Percentiles rank a stretch among this genome's conserved stretches.
These are phyloP conservation scores for Blastosporella zonata DNA, from an alignment of 1,284 basidiomycete species.

Conservation along the genomic window DNA sequence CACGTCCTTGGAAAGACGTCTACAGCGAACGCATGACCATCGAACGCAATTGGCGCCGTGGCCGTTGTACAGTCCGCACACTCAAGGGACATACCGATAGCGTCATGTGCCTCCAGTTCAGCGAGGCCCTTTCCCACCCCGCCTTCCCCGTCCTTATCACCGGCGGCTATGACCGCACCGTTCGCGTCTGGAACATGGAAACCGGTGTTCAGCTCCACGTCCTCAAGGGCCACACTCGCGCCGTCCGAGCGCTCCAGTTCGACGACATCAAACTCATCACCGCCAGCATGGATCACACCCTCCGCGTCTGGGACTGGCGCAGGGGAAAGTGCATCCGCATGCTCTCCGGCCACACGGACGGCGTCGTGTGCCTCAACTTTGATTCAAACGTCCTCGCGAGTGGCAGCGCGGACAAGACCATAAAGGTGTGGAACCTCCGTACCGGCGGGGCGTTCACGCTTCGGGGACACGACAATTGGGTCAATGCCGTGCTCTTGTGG, in stretches of 20 bases:
- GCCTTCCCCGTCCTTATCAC: slow-evolving; percentile 94
- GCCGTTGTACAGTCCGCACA: slow-evolving; percentile 81
- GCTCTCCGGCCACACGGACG: slow-evolving; percentile 87
- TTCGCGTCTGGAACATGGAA: slow-evolving; percentile 96
- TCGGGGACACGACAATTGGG: slow-evolving; percentile 94
- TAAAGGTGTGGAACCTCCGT: slow-evolving; percentile 94
- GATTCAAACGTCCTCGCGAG: slow-evolving; percentile 91
- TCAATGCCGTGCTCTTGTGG: slow-evolving; percentile 95
- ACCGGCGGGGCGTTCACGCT: slow-evolving; percentile 92
- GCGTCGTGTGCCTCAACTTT: slow-evolving; percentile 90
- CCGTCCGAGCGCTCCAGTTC: slow-evolving; percentile 91
- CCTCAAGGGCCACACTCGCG: slow-evolving; percentile 88
- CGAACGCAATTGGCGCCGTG: slow-evolving; percentile 96
- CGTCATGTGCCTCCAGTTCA: slow-evolving; percentile 97
- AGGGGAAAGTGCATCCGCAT: slow-evolving; percentile 88
- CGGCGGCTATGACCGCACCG: slow-evolving; percentile 95
- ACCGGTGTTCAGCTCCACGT: slow-evolving; percentile 82
- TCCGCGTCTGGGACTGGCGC: slow-evolving; percentile 98
- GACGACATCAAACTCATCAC: slow-evolving; percentile 96
- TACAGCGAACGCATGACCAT: slow-evolving; percentile 96
- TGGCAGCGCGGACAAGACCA: slow-evolving; percentile 86
- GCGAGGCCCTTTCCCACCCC: slow-evolving; percentile 82
- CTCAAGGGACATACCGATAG: slow-evolving; percentile 94
- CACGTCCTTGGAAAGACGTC: slow-evolving; percentile 98
- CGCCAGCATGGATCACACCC: slow-evolving; percentile 93